phyloP scores from a whole-genome alignment of 257 asterid genomes.

The Capsicum rhomboideum region DNA sequence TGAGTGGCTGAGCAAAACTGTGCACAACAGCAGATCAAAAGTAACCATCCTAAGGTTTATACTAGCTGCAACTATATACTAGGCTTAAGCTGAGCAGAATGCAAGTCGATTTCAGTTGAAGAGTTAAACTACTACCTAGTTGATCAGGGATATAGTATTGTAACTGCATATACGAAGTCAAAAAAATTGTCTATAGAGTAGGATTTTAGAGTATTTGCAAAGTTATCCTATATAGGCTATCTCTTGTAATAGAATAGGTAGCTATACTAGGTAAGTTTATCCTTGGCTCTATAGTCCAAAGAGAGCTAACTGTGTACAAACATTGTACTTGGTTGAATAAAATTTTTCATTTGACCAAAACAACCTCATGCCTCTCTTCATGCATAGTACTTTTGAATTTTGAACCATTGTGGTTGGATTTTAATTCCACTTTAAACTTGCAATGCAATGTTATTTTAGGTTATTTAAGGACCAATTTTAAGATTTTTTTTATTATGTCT shows the following conservation, averaged over 20 bases:
- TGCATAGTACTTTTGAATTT: no score
- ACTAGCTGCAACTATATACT: neutral
- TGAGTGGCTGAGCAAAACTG: neutral
- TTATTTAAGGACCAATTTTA: no score
- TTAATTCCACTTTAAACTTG: no score
- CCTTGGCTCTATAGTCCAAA: no score
- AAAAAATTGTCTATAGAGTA: neutral
- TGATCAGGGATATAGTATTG: neutral
- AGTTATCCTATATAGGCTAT: neutral
- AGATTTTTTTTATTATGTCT: no score
- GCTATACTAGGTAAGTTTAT: no score
- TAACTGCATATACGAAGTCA: neutral
- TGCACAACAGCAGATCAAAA: neutral
- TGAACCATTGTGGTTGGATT: no score
- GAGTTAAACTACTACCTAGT: neutral
- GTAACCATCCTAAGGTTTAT: neutral
- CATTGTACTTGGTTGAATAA: no score
- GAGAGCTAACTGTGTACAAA: no score
- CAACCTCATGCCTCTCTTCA: no score
- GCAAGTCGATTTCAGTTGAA: neutral
- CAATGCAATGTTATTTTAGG: no score
- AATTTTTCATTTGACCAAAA: no score
- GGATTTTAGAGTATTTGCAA: neutral
- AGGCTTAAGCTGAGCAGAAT: neutral
- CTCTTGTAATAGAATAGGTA: neutral